These are phyloP conservation scores for Phaeosphaeriaceae sp. DNA, from an alignment of 2,329 filamentous ascomycete genomes.

Conservation along the genomic window DNA sequence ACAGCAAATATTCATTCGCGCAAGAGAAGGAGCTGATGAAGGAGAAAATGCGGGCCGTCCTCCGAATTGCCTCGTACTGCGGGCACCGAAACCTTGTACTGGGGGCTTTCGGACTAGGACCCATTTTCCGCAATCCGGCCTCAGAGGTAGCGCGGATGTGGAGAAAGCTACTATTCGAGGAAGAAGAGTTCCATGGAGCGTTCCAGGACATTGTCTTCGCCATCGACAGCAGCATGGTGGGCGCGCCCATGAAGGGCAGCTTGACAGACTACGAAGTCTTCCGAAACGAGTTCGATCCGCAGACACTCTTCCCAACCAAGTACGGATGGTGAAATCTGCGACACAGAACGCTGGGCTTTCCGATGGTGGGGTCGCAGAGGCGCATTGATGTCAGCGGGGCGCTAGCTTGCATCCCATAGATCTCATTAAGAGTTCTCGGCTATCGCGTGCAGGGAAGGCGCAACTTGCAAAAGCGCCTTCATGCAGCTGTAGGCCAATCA, in stretches of 20 bases:
- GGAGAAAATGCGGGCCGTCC: conserved; percentile 74
- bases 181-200: conserved; percentile 53
- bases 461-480: neutral
- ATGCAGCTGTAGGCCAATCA: conserved; percentile 21
- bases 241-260: conserved; percentile 38
- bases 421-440: conserved; percentile 17
- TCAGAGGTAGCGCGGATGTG: conserved; percentile 54
- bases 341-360: conserved; percentile 5
- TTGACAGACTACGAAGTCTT: conserved; percentile 51
- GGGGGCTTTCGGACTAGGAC: conserved; percentile 54
- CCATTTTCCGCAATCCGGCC: conserved; percentile 54
- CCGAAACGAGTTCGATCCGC: conserved; percentile 47
- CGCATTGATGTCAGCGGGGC: conserved; percentile 24
- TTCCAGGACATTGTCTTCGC: conserved; percentile 56
- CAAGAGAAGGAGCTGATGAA: conserved; percentile 74
- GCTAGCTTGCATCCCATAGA: conserved; percentile 10
- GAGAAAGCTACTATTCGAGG: conserved; percentile 52
- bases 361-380: conserved; percentile 16
- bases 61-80: conserved; percentile 68
- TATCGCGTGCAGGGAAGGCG: conserved; percentile 10
- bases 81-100: conserved; percentile 51
- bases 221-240: conserved; percentile 49
- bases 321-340: conserved; percentile 22
- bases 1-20: conserved; percentile 74
- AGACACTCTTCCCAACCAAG: conserved; percentile 46